Base-by-base conservation (phyloP, 2,329 filamentous ascomycete genomes). In the Colletotrichum sp. region DNA sequence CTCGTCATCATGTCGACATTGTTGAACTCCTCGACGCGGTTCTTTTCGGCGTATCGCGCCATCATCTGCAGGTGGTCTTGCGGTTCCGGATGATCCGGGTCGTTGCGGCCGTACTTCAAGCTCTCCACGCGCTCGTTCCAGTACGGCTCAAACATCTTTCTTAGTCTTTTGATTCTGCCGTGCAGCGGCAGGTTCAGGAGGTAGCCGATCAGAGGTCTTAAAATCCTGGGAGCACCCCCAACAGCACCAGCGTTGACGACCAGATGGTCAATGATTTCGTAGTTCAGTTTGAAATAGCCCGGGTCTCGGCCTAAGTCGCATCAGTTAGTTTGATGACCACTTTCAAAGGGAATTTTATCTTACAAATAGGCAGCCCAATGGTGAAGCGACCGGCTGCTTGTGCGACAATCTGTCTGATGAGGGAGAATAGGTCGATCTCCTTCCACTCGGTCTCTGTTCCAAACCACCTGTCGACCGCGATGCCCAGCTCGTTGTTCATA, bases 1-100 rank as follows among this genome's bases (percentile, higher is more conserved):
- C 78, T 79, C 1, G 80, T 79, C 67, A 86, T 83, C 13, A 78
- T 74, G 9, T 81, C 75, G 19, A 81, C 32, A 57, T 80, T 78
- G 11, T 81, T 76, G 3, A 84, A 79, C 75, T 88, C 86, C 0
- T 84, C 68, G 0, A 81, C 84, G 1, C 86, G 82, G 60, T 87
- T 80, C 25, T 81, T 82, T n/a, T 82, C 71, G 2, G 83, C 87
- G 63, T 81, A 86, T 6, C 81, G 80, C 5, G 87, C 75, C 83
- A 88, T 86, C 79, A 85, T 84, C 76, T 87, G 86, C 4, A 88
- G 63, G 22, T 83, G 82, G 52, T 88, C 87, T 15, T 83, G 80
- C 0, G 85, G 84, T 9, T 81, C 80, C 19, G 78, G 61, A 11
- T 80, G 67, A 4, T 77, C 74, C 0, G 75, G 67, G 44, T 80